Percentiles rank a stretch among this genome's conserved stretches.
Conservation (phyloP, 2,329 filamentous ascomycete species). For the Biscogniauxia marginata region DNA sequence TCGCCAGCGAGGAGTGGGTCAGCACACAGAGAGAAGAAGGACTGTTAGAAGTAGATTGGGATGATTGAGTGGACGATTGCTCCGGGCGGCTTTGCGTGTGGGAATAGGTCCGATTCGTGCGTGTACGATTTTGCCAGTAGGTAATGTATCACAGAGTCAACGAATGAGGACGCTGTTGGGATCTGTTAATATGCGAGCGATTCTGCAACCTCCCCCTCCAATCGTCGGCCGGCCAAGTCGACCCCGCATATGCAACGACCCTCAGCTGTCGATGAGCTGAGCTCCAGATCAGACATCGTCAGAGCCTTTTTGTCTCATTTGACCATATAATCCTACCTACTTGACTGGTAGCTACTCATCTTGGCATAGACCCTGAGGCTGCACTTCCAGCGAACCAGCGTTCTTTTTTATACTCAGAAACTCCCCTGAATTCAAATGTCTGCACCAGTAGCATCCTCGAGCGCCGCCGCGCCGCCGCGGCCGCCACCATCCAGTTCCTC, state of each 20-base stretch:
- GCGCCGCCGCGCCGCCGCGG: constrained; percentile 5
- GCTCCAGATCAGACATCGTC: background rate
- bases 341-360: background rate
- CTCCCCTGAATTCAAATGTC: constrained; percentile 13
- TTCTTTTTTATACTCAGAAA: background rate
- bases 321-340: background rate
- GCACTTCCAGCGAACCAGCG: background rate
- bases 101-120: constrained; percentile 13
- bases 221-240: constrained; percentile 16
- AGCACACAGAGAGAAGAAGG: constrained; percentile 62
- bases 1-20: constrained; percentile 62
- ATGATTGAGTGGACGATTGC: constrained; percentile 37
- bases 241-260: constrained; percentile 1
- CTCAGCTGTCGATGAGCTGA: background rate
- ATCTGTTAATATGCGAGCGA: constrained; percentile 19
- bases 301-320: background rate
- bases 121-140: constrained; percentile 9
- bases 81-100: background rate
- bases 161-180: constrained; percentile 17
- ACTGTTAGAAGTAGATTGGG: constrained; percentile 54
- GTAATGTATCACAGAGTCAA: constrained; percentile 13
- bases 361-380: background rate
- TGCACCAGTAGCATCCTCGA: constrained; percentile 7
- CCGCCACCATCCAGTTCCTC: constrained; percentile 8
- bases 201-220: constrained; percentile 28